Conservation (phyloP, 768 basidiomycete species). For the Phaeotremella fagi region DNA sequence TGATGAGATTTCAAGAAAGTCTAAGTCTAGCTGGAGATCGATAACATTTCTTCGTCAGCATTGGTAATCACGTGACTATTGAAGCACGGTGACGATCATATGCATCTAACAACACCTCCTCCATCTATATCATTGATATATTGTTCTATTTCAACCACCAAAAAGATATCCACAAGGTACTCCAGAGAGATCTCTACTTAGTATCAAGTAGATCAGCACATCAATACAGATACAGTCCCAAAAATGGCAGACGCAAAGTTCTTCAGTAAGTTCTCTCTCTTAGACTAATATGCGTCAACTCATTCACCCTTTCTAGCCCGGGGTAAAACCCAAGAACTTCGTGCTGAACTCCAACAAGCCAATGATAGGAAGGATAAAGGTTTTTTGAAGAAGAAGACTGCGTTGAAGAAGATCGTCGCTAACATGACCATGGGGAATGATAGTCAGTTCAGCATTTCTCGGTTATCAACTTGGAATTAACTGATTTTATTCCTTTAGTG, state of each 20-base stretch:
- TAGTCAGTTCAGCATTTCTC: slow-evolving; percentile 59
- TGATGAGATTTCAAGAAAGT: too few relatives aligned
- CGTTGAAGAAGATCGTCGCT: slow-evolving; percentile 94
- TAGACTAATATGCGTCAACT: not conserved
- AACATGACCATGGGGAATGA: slow-evolving; percentile 99
- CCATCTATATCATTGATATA: too few relatives aligned
- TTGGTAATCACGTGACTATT: too few relatives aligned
- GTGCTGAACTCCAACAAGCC: slow-evolving; percentile 81
- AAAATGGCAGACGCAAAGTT: slow-evolving; percentile 50
- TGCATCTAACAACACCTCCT: too few relatives aligned
- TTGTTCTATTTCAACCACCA: too few relatives aligned
- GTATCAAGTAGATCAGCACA: not conserved
- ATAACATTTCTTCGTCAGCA: too few relatives aligned
- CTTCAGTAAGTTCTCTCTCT: slow-evolving; percentile 38
- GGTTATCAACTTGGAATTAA: not conserved
- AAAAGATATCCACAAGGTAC: too few relatives aligned
- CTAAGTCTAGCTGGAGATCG: too few relatives aligned
- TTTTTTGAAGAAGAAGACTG: slow-evolving; percentile 83
- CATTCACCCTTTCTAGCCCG: slow-evolving; percentile 31
- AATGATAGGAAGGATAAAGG: slow-evolving; percentile 92
- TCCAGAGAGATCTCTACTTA: too few relatives aligned
- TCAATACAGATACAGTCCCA: not conserved
- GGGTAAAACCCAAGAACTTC: slow-evolving; percentile 63
- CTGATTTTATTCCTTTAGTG: slow-evolving; percentile 56
- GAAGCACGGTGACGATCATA: too few relatives aligned